These are phyloP conservation scores for Chamaecyparis obtusa DNA, from an alignment of 75 land plant genomes.

Conservation along the genomic window DNA sequence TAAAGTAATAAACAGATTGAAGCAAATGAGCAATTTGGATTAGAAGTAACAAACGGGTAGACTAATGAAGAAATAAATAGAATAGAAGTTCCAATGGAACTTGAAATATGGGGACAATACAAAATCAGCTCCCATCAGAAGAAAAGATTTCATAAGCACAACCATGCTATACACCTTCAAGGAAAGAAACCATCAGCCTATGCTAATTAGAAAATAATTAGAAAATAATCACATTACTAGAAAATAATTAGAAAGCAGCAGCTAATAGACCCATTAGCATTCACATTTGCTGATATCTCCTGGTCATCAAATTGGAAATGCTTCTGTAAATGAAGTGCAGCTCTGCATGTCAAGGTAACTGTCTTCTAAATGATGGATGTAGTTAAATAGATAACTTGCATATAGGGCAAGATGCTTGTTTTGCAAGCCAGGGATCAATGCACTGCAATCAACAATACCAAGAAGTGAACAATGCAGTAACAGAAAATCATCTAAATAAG, in stretches of 20 bases:
- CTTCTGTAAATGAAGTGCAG: not conserved
- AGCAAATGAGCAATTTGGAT: not conserved
- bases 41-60: not conserved
- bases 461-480: not conserved
- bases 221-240: not conserved
- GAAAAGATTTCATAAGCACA: not conserved
- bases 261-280: not conserved
- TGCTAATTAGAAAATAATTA: not conserved
- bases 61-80: not conserved
- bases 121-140: not conserved
- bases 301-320: not conserved
- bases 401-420: conserved; percentile 54
- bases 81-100: not conserved
- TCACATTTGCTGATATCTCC: not conserved
- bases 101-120: not conserved
- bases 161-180: not conserved
- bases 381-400: conserved; percentile 52
- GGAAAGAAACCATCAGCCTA: not conserved
- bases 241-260: not conserved
- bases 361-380: not conserved
- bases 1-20: not conserved
- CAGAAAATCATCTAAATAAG: not conserved
- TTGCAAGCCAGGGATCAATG: conserved; percentile 69
- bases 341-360: not conserved
- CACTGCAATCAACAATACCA: conserved; percentile 38